Evolutionary conservation across 1,284 basidiomycete genomes (phyloP).

Genomic region (Melampsora americana): DNA sequence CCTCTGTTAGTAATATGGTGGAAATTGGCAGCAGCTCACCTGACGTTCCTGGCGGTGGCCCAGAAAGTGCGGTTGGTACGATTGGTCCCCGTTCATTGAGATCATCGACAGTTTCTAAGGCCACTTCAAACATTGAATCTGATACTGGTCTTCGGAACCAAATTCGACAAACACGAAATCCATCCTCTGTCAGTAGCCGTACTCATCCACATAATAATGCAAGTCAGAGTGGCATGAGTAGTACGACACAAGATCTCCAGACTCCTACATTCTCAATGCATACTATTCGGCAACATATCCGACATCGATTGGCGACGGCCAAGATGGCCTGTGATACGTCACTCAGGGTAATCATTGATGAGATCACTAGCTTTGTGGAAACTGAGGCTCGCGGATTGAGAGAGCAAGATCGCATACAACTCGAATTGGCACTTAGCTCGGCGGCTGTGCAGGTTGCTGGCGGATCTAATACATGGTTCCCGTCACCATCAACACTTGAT

Average conservation of each 20-base stretch:
- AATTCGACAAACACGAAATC: background rate
- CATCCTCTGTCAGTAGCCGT: background rate
- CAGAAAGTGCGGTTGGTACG: background rate
- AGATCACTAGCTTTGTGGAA: slow-evolving; percentile 90
- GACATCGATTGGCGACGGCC: slow-evolving; percentile 82
- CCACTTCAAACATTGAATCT: too few species aligned
- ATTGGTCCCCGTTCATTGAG: slow-evolving; percentile 1
- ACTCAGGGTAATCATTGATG: slow-evolving; percentile 82
- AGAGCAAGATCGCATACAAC: slow-evolving; percentile 62
- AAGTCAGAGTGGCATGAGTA: background rate
- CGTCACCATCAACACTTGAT: too few species aligned
- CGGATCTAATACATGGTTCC: slow-evolving; percentile 49
- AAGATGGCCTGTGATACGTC: slow-evolving; percentile 96
- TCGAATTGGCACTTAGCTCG: slow-evolving; percentile 61
- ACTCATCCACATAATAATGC: background rate
- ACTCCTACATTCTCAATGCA: slow-evolving; percentile 49
- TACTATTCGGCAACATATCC: slow-evolving; percentile 88
- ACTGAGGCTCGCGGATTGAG: slow-evolving; percentile 70
- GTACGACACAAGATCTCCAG: slow-evolving; percentile 40
- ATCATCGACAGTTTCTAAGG: background rate
- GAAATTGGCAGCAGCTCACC: background rate
- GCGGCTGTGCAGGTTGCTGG: slow-evolving; percentile 52
- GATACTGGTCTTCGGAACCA: background rate
- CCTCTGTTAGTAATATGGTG: background rate
- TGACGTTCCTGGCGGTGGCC: background rate